Conservation (phyloP, 1,284 basidiomycete species). For the Takashimella koratensis region DNA sequence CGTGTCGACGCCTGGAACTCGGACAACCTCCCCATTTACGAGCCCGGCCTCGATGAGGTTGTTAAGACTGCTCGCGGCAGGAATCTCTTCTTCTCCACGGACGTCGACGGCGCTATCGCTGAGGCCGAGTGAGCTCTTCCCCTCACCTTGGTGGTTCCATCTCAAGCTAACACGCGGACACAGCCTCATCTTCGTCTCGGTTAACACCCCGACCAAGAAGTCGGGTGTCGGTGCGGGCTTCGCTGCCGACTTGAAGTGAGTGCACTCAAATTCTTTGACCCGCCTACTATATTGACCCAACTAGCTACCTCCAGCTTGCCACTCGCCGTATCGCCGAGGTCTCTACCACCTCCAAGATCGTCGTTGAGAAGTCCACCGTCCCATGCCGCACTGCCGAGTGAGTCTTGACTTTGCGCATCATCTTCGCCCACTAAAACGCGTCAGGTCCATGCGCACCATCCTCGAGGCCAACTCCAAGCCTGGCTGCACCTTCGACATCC, state of each 20-base stretch:
- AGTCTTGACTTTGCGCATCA: slow-evolving; percentile 10
- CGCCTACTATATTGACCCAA: slow-evolving; percentile 18
- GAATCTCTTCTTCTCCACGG: slow-evolving; percentile 96
- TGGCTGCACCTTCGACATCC: slow-evolving; percentile 89
- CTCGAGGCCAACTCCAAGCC: slow-evolving; percentile 95
- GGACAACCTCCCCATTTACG: slow-evolving; percentile 68
- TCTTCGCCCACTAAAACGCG: background rate
- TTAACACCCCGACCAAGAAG: slow-evolving; percentile 98
- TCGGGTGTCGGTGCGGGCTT: slow-evolving; percentile 93
- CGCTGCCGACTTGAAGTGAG: slow-evolving; percentile 94
- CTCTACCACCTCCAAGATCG: slow-evolving; percentile 89
- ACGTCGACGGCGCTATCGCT: slow-evolving; percentile 86
- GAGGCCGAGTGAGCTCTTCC: slow-evolving; percentile 69
- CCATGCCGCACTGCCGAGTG: slow-evolving; percentile 92
- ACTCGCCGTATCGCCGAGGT: slow-evolving; percentile 93
- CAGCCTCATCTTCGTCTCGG: slow-evolving; percentile 57
- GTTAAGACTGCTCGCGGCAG: slow-evolving; percentile 81
- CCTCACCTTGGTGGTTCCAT: background rate
- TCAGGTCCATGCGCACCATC: slow-evolving; percentile 88
- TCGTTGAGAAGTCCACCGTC: slow-evolving; percentile 99
- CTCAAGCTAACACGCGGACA: background rate
- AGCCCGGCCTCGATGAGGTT: slow-evolving; percentile 93
- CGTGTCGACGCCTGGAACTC: slow-evolving; percentile 96
- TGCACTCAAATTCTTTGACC: too few relatives aligned
- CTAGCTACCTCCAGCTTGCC: slow-evolving; percentile 90